phyloP scores from a whole-genome alignment of 1,284 basidiomycete species.

The Gymnopus androsaceus region DNA sequence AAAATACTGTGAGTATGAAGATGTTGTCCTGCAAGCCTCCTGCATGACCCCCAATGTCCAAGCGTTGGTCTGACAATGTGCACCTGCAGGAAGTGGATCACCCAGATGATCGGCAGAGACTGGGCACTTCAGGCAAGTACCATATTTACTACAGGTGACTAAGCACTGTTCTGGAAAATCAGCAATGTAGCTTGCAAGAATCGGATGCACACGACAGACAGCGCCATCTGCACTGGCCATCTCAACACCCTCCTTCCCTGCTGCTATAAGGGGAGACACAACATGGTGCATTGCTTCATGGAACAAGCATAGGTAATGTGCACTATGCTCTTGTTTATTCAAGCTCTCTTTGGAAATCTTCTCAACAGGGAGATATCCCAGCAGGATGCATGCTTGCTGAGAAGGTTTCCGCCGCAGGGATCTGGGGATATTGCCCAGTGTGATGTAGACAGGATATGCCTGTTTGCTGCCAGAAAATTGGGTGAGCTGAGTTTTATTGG shows the following conservation, averaged over 20 bases:
- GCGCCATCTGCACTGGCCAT: conserved; percentile 17
- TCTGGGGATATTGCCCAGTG: conserved; percentile 28
- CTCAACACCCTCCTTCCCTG: conserved; percentile 7
- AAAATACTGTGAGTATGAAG: not conserved
- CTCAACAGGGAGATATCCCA: no score
- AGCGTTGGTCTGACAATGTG: not conserved
- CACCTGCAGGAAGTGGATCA: not conserved
- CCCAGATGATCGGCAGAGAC: not conserved
- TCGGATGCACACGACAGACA: conserved; percentile 10
- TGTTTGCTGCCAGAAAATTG: no score
- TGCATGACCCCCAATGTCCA: conserved; percentile 3
- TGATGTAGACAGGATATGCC: conserved; percentile 30
- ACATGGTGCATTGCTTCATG: conserved; percentile 23
- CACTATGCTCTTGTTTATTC: not conserved
- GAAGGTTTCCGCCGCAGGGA: conserved; percentile 20
- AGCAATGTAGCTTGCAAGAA: conserved; percentile 22
- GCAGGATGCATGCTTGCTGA: conserved; percentile 22
- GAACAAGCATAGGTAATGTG: conserved; percentile 12
- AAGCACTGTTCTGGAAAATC: conserved; percentile 27
- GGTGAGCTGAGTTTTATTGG: no score
- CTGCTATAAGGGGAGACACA: conserved; percentile 19
- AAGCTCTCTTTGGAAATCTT: conserved; percentile 12
- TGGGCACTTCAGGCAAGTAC: conserved; percentile 18
- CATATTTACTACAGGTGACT: conserved; percentile 17
- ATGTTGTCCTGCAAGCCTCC: not conserved